Conservation (phyloP, 2,329 filamentous ascomycete genomes). For the Podosphaera leucotricha region DNA sequence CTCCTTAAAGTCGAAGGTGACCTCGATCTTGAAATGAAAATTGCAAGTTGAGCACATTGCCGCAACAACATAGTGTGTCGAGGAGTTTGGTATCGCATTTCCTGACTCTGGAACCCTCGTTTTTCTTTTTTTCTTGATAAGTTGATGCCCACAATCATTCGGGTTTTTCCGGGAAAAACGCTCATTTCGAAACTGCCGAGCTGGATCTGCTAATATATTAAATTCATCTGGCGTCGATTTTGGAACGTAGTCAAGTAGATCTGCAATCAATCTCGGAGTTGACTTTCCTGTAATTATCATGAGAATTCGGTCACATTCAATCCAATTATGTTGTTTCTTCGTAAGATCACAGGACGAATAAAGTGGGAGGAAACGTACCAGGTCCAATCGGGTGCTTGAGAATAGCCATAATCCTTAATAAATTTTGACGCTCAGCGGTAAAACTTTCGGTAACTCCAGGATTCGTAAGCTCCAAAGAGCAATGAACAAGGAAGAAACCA, state of each 20-base stretch:
- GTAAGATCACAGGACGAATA: neutral
- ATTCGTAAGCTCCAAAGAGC: too few species aligned
- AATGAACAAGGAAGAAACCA: too few species aligned
- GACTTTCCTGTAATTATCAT: conserved; percentile 21
- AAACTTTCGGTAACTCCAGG: too few species aligned
- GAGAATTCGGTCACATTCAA: neutral
- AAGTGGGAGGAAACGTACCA: neutral
- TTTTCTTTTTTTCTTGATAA: conserved; percentile 31
- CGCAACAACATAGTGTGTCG: conserved; percentile 29
- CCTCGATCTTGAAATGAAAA: conserved; percentile 33
- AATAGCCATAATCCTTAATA: neutral
- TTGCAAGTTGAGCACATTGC: conserved; percentile 37
- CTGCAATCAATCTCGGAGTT: conserved; percentile 23
- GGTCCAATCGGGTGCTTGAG: neutral
- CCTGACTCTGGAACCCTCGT: conserved; percentile 20
- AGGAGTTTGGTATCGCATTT: conserved; percentile 17
- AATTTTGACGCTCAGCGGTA: too few species aligned
- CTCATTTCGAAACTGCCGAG: conserved; percentile 23
- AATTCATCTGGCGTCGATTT: conserved; percentile 18
- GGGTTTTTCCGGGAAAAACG: conserved; percentile 13
- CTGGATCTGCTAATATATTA: conserved; percentile 29
- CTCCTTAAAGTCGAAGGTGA: conserved; percentile 23
- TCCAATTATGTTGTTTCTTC: neutral
- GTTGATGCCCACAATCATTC: conserved; percentile 32
- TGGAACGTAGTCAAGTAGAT: conserved; percentile 22